Evolutionary conservation across 2,329 filamentous ascomycete genomes (phyloP), one percentile per base, ranked within the genome.

Genomic region (Pseudocercospora cruenta): DNA sequence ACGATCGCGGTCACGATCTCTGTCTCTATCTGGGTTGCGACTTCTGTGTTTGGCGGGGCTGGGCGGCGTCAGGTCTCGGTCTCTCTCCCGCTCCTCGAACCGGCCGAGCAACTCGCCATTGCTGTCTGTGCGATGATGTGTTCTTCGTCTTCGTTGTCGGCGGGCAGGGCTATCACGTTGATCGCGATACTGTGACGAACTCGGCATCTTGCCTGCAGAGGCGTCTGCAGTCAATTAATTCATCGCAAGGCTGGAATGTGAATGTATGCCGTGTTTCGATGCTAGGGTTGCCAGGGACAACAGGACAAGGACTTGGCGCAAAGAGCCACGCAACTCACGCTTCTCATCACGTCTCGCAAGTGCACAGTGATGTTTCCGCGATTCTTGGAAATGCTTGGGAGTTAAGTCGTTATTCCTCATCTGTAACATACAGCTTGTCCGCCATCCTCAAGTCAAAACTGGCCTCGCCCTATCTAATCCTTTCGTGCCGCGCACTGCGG

Each of bases 111-210:
- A 65, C 33, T 76, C 73, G 60, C 77, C 74, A 54, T 75, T 73
- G 68, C 76, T 78, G 69, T 78, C 76, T 21, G 69, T 73, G 16
- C 76, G 72, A 43, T 76, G 76, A 66, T 78, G 77, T 19, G 75
- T 74, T 60, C 74, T 67, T 62, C 75, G 62, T 33, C 73, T 67
- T 43, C 75, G 69, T 58, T 78, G 69, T 51, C 76, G 70, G 14
- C 76, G 70, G 21, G 73, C 69, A 22, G 72, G 70, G 16, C 72
- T 74, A 33, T 76, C 75, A 61, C 69, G 70, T 16, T 58, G 61
- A 21, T 60, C 58, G 31, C 24, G 58, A 47, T 33, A 51, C 19
- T 60, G 53, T 22, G 61, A 63, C 26, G 61, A 63, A 49, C 49
- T 57, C 33, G 61, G 61, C 61, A 63, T 63, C 39, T n/a, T 47